Base-by-base conservation (phyloP, 257 asterid species). In the Fraxinus pennsylvanica region DNA sequence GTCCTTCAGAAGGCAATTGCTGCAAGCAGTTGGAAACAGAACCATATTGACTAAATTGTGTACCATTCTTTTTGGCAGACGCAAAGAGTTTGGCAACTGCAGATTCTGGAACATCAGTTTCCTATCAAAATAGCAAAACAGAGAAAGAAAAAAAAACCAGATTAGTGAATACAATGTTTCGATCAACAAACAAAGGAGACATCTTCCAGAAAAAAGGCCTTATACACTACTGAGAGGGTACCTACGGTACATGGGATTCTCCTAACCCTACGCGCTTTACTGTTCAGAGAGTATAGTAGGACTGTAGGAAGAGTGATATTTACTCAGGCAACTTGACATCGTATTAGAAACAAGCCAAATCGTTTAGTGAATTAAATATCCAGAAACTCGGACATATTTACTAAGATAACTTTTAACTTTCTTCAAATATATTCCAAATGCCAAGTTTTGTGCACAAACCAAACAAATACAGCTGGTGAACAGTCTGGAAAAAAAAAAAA, bases 11-110 rank as follows among this genome's bases (percentile, higher is more conserved):
- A 61, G 99, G 97, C 80, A 91, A 77, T 80, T 85, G 90, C 84
- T 92, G 98, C 90, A 93, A 82, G 90, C 98, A 92, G 65, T 84
- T 90, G 73, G 89, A 41, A 82, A 82, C 67, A 78, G 86, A 78
- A 75, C 89, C 97, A 76, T 90, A 90, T 74, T 86, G 92, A 82
- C 76, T 83, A 80, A 83, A 75, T 72, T 87, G 96, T 9, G 78
- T 43, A 32, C 73, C 89, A 74, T 81, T 88, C 77, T 84, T 78
- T 85, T 92, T 93, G 32, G 92, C 86, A 82, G 94, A 85, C 50
- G 97, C 92, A 88, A 96, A 92, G 66, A 96, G 89, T 78, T 81
- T 87, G 71, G 99, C 97, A 75, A 96, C 91, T 22, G 98, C 97
- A 30, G 90, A 88, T 81, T 93, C 99, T 57, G 98, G 98, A 83